phyloP scores from a whole-genome alignment of 805 yeast species.

The Candida adriatica region DNA sequence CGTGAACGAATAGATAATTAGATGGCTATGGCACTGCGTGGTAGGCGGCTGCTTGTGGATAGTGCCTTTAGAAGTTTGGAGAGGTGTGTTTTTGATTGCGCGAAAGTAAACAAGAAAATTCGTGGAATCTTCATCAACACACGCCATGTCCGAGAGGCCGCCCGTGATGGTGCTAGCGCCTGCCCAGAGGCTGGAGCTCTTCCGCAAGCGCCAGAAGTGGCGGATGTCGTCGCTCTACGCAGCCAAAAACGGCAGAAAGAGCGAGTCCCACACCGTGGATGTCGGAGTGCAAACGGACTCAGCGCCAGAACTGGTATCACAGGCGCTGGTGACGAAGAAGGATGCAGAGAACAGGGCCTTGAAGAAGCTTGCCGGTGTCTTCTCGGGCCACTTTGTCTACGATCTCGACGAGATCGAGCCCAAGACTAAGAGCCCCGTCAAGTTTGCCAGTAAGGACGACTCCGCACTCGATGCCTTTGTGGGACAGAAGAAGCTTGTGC shows the following conservation, averaged over 20 bases:
- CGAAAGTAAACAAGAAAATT: no score
- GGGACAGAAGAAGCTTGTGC: slow-evolving; percentile 15
- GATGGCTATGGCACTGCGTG: no score
- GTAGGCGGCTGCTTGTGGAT: no score
- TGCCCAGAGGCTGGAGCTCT: slow-evolving; percentile 19
- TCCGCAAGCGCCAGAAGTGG: slow-evolving; percentile 24
- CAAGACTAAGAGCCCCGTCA: slow-evolving; percentile 15
- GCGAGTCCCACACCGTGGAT: slow-evolving; percentile 11
- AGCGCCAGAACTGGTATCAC: slow-evolving; percentile 16
- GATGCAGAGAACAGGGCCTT: slow-evolving; percentile 14
- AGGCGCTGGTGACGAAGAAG: slow-evolving; percentile 6
- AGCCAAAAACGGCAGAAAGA: slow-evolving; percentile 7
- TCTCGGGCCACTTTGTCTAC: slow-evolving; percentile 21
- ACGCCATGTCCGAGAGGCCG: slow-evolving; percentile 23
- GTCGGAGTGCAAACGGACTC: slow-evolving; percentile 21
- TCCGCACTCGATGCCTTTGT: slow-evolving; percentile 13
- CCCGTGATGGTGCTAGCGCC: slow-evolving; percentile 23
- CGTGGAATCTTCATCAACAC: no score
- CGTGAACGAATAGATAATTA: slow-evolving; percentile 4
- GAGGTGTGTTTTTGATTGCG: no score
- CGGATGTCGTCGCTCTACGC: slow-evolving; percentile 21
- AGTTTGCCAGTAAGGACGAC: slow-evolving; percentile 13
- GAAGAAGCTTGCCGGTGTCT: slow-evolving; percentile 21
- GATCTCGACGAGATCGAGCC: slow-evolving; percentile 19
- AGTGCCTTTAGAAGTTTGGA: no score